Base-by-base conservation (phyloP, 2,329 filamentous ascomycete genomes). In the Erysiphe neolycopersici region DNA sequence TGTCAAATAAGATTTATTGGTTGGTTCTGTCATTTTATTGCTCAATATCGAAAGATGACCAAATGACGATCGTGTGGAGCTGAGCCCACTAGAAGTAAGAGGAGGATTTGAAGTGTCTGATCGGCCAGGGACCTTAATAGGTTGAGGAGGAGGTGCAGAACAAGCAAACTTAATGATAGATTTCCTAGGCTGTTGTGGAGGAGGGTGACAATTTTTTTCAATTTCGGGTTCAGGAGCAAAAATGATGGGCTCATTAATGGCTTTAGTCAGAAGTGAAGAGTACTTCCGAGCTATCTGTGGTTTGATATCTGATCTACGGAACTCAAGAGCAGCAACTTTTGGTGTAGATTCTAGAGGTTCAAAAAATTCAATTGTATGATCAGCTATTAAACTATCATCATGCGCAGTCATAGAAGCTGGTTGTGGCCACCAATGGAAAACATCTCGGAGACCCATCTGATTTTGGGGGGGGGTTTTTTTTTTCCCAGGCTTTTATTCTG, bases 201-300 rank as follows among this genome's bases (percentile, higher is more conserved):
- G 17, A 10, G 19, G 6, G 10, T 62, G 59, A 40, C 60, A 59
- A 9, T 49, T 48, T 19, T 49, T 48, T 19, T 51, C 46, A 14
- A 56, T 46, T 47, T 59, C 54, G n/a, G 54, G 52, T 43, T 52
- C 50, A 19, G 59, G 54, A 22, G 60, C 61, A 50, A 61, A 33
- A 10, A 37, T 30, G 13, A 44, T 37, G 19, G 48, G 58, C 2
- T 14, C 40, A 13, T 33, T 19, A 95, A 71, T 42, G 32, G 85
- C 87, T 56, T 75, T 77, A 19, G 89, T 95, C 53, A 98, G 65
- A 35, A 98, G 70, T 13, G 89, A 95, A 54, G 30, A 42, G 10
- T 26, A 29, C 9, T 17, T 32, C 16, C 40, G 40, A 31, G 31
- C 22, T 83, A 72, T 52, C 80, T 73, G 43, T 69, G 70, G 44